phyloP scores from a whole-genome alignment of 2,329 filamentous ascomycete species.

The Ampelomyces quisqualis region DNA sequence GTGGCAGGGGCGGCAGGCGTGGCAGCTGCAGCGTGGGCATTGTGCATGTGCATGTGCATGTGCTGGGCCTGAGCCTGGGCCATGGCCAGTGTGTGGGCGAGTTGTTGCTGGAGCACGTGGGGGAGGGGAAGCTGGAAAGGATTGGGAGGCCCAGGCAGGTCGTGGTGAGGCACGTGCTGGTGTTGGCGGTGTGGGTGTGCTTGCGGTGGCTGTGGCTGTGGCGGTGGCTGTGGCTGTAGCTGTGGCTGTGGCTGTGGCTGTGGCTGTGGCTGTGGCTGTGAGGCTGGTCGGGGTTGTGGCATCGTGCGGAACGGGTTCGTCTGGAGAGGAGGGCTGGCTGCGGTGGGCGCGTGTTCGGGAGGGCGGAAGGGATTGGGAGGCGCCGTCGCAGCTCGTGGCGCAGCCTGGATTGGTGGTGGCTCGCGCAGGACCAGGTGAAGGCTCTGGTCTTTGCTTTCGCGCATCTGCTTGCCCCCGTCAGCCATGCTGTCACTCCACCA shows the following conservation, averaged over 20 bases:
- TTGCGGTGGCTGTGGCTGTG: slow-evolving; percentile 13
- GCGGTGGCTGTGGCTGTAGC: slow-evolving; percentile 25
- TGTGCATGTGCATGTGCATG: slow-evolving; percentile 9
- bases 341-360: slow-evolving; percentile 13
- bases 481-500: too few relatives aligned
- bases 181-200: slow-evolving; percentile 18
- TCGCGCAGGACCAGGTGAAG: slow-evolving; percentile 45
- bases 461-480: slow-evolving; percentile 32
- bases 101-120: slow-evolving; percentile 25
- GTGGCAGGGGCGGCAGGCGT: slow-evolving; percentile 2
- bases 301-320: slow-evolving; percentile 37
- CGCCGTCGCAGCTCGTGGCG: slow-evolving; percentile 38
- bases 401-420: slow-evolving; percentile 21
- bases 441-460: slow-evolving; percentile 39
- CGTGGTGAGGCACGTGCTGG: slow-evolving; percentile 21
- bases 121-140: slow-evolving; percentile 21
- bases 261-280: slow-evolving; percentile 19
- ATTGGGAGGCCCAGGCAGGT: slow-evolving; percentile 13
- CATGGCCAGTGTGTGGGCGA: slow-evolving; percentile 28
- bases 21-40: slow-evolving; percentile 5
- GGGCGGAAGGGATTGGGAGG: slow-evolving; percentile 42
- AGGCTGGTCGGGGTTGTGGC: slow-evolving; percentile 29
- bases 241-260: slow-evolving; percentile 24
- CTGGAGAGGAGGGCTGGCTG: slow-evolving; percentile 23
- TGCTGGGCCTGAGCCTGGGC: slow-evolving; percentile 19